phyloP scores from a whole-genome alignment of 352 stramenopile genomes.

The Phytophthora sojae region DNA sequence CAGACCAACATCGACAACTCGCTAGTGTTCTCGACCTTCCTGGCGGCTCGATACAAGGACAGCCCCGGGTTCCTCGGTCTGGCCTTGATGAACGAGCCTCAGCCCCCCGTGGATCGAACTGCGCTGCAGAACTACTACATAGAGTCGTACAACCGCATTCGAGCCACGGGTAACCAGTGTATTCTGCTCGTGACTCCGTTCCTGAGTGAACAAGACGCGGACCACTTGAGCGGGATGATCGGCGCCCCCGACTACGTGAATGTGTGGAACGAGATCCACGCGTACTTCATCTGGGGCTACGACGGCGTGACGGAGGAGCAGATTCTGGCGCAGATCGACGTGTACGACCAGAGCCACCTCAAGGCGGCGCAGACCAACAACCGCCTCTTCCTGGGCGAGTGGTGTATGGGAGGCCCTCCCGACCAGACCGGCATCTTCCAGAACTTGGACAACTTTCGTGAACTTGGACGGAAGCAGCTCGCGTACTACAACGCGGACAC shows the following conservation, averaged over 20 bases:
- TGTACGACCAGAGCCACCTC: constrained; percentile 25
- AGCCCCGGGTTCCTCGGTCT: constrained; percentile 60
- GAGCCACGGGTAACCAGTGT: constrained; percentile 46
- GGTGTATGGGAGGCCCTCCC: constrained; percentile 45
- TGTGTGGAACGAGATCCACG: constrained; percentile 66
- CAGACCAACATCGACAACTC: constrained; percentile 48
- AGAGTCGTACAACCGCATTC: constrained; percentile 46
- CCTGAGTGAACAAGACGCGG: constrained; percentile 39
- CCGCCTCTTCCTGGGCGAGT: constrained; percentile 59
- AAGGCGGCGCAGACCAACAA: background rate
- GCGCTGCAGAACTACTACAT: constrained; percentile 47
- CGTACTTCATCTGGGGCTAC: constrained; percentile 63
- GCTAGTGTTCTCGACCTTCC: constrained; percentile 42
- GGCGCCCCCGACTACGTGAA: constrained; percentile 43
- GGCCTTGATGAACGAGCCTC: constrained; percentile 64
- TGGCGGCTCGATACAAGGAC: constrained; percentile 53
- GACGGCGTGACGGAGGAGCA: constrained; percentile 28
- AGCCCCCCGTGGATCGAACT: constrained; percentile 13
- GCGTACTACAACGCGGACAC: constrained; percentile 24
- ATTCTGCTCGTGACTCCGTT: constrained; percentile 47
- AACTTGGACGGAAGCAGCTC: constrained; percentile 37
- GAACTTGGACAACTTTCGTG: constrained; percentile 27
- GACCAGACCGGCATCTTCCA: constrained; percentile 32
- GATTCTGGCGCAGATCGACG: constrained; percentile 22
- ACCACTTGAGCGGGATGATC: constrained; percentile 37